Conservation (phyloP, 2,329 filamentous ascomycete species). For the Alternaria brassicae region DNA sequence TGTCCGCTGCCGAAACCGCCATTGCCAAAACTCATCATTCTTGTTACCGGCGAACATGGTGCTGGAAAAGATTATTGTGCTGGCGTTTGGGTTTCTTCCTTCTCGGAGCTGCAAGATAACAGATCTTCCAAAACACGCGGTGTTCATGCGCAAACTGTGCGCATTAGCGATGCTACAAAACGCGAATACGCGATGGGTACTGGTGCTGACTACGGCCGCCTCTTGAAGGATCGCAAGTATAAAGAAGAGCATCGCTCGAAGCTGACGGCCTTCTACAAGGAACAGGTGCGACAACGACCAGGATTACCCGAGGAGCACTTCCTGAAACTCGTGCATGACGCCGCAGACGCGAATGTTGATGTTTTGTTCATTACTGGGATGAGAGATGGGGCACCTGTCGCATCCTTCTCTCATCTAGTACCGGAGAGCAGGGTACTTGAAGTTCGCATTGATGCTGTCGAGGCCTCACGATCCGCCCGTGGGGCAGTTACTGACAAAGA, state of each 20-base stretch:
- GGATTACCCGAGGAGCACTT: conserved; percentile 55
- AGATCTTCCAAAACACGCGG: conserved; percentile 20
- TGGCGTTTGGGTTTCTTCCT: conserved; percentile 57
- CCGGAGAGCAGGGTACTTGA: conserved; percentile 63
- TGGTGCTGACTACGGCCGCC: conserved; percentile 56
- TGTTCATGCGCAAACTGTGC: neutral
- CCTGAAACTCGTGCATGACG: conserved; percentile 50
- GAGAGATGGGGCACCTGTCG: conserved; percentile 66
- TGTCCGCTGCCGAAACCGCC: conserved; percentile 60
- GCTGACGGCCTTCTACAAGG: conserved; percentile 61
- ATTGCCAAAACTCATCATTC: conserved; percentile 36
- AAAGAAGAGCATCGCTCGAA: conserved; percentile 66
- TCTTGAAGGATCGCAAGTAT: conserved; percentile 64
- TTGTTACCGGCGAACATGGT: conserved; percentile 63
- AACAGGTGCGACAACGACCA: conserved; percentile 55
- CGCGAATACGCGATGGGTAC: conserved; percentile 61
- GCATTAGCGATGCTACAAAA: conserved; percentile 63
- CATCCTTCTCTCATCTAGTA: conserved; percentile 62
- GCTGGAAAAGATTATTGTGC: conserved; percentile 69
- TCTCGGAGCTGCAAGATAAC: conserved; percentile 35
- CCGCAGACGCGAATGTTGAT: conserved; percentile 50
- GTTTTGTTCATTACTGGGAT: conserved; percentile 69
- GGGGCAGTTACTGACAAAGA: conserved; percentile 39
- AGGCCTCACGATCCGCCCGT: conserved; percentile 47
- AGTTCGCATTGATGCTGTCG: conserved; percentile 56